Percentiles rank a stretch among this genome's conserved stretches.
These are phyloP conservation scores for Recurvomyces mirabilis DNA, from an alignment of 495 filamentous ascomycete species.

Conservation along the genomic window DNA sequence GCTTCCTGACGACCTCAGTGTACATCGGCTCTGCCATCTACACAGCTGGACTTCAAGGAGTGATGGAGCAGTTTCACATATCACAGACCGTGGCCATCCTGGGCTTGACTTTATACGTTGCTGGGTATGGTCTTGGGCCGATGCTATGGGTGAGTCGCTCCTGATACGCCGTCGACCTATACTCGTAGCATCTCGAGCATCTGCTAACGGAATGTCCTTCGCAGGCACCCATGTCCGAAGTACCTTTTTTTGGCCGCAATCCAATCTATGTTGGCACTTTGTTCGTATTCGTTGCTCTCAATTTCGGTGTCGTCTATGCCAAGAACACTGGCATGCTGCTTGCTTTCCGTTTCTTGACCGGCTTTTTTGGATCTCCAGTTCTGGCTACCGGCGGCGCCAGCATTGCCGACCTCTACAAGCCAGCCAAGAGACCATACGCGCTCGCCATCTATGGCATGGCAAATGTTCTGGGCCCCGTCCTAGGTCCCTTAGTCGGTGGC, in stretches of 20 bases:
- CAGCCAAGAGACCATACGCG: conserved; percentile 22
- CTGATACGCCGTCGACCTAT: not conserved
- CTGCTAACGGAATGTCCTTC: too few species aligned
- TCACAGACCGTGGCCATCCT: conserved; percentile 55
- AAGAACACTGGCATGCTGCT: conserved; percentile 21
- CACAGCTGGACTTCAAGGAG: conserved; percentile 53
- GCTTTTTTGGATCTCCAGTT: conserved; percentile 28
- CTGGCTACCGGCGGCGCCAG: conserved; percentile 31
- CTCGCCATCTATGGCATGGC: conserved; percentile 28
- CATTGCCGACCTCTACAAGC: conserved; percentile 23
- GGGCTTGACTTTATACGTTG: conserved; percentile 43
- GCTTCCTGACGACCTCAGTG: conserved; percentile 8
- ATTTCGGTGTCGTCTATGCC: conserved; percentile 23
- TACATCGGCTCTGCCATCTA: conserved; percentile 41
- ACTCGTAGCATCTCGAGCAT: too few species aligned
- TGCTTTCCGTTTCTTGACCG: conserved; percentile 27
- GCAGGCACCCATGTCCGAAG: conserved; percentile 22
- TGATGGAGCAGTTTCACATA: conserved; percentile 48
- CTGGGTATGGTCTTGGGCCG: conserved; percentile 11
- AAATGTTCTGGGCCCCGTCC: conserved; percentile 33
- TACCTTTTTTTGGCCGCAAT: conserved; percentile 19
- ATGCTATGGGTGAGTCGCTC: not conserved
- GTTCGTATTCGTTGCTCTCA: conserved; percentile 28
- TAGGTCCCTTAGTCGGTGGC: conserved; percentile 36
- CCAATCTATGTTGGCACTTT: conserved; percentile 35